Evolutionary conservation across 768 basidiomycete genomes (phyloP), one percentile per base, ranked within the genome.

Genomic region (Panaeolus papilionaceus): DNA sequence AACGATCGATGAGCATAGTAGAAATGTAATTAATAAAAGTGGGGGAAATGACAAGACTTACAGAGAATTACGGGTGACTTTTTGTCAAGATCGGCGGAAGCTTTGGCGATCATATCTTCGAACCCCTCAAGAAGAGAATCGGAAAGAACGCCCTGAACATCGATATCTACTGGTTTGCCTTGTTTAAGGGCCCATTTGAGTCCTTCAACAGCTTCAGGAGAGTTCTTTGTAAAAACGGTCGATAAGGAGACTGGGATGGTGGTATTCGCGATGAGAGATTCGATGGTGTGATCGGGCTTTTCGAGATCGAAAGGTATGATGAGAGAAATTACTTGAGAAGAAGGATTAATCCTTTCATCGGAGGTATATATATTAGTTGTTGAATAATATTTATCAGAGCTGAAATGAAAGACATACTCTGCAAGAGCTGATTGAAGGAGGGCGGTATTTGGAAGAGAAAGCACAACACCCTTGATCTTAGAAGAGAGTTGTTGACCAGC

Each of bases 61-160:
- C 93, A 89, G 47, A 95, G 79, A 65, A 93, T 82, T 76, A 94
- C 87, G 38, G 89, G 84, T 4, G 86, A 82, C 1, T 84, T 75
- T 71, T 82, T 78, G 62, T 80, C 65, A 61, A 84, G 68, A 68
- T 82, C 83, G 42, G 79, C 76, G 26, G 84, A 85, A 26, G 89
- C 87, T 74, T 89, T 93, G 49, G 84, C 82, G 68, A 95, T 81
- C 63, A 93, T 74, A 65, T 94, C 93, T 74, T 92, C 89, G 38
- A 95, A 85, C 0, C 79, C 82, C 64, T 94, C 92, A 33, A 86
- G 81, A 3, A 85, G 80, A 12, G 85, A 74, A 63, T 88, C 86
- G 4, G 84, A 82, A 62, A 92, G 79, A 61, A 83, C 82, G 37
- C 82, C 81, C 68, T 85, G 82, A 62, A 94, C 82, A 72, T 92